A percentile compares a stretch with the other conserved stretches of the same genome.
Evolutionary conservation across 441 rosid genomes (phyloP).

Genomic region (Francoa sonchifolia): DNA sequence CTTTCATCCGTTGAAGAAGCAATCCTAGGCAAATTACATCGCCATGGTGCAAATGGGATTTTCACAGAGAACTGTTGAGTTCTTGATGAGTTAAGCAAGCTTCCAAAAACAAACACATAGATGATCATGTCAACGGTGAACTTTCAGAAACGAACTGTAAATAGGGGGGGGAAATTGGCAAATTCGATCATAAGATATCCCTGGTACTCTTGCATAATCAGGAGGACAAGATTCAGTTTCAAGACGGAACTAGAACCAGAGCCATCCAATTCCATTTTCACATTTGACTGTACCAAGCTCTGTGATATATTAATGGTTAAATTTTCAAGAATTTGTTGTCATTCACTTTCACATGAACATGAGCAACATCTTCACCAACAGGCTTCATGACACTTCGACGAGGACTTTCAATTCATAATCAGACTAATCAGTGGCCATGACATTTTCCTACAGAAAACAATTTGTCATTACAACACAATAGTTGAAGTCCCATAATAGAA

Average conservation of each 20-base stretch:
- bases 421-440: no score
- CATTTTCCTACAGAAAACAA: no score
- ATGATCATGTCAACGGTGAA: neutral
- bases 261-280: conserved; percentile 23
- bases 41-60: conserved; percentile 83
- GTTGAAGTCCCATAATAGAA: no score
- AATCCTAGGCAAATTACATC: conserved; percentile 69
- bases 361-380: conserved; percentile 8
- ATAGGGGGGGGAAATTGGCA: conserved; percentile 7
- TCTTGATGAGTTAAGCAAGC: conserved; percentile 99
- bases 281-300: conserved; percentile 16
- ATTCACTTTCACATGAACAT: conserved; percentile 1
- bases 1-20: conserved; percentile 58
- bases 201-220: conserved; percentile 24
- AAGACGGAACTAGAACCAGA: conserved; percentile 15
- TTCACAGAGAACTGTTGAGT: conserved; percentile 96
- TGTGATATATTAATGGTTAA: conserved; percentile 12
- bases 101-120: conserved; percentile 18
- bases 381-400: conserved; percentile 3
- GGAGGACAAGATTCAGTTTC: conserved; percentile 19
- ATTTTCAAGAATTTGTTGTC: conserved; percentile 18
- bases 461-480: neutral
- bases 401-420: no score
- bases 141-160: neutral
- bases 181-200: conserved; percentile 16